These are phyloP conservation scores for Septoria petroselini DNA, from an alignment of 2,329 filamentous ascomycete genomes.

Conservation along the genomic window DNA sequence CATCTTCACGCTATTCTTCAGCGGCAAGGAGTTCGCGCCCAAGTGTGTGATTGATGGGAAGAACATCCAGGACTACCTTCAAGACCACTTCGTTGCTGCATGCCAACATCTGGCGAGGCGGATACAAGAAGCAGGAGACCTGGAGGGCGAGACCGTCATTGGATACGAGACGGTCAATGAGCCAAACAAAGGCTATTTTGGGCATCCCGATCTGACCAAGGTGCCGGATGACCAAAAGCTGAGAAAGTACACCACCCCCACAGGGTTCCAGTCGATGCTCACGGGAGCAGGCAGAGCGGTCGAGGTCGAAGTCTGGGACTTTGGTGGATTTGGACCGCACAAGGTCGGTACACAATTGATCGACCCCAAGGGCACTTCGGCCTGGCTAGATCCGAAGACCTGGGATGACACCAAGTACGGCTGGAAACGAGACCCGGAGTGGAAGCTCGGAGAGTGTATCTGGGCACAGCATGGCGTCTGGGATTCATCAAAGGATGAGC, in stretches of 20 bases:
- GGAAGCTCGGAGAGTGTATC: slow-evolving; percentile 90
- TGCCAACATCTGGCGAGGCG: slow-evolving; percentile 75
- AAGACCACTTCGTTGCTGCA: slow-evolving; percentile 78
- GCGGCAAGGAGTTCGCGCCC: slow-evolving; percentile 83
- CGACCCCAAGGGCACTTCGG: slow-evolving; percentile 79
- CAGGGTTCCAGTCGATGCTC: slow-evolving; percentile 88
- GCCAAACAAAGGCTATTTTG: slow-evolving; percentile 83
- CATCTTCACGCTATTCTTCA: slow-evolving; percentile 94
- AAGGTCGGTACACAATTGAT: slow-evolving; percentile 80
- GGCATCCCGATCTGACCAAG: slow-evolving; percentile 73
- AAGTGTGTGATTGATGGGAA: slow-evolving; percentile 92
- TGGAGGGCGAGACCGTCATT: slow-evolving; percentile 82
- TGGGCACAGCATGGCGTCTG: slow-evolving; percentile 98
- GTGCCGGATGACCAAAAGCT: slow-evolving; percentile 85
- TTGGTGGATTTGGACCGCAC: slow-evolving; percentile 87
- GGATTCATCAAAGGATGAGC: slow-evolving; percentile 73
- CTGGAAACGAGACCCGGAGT: slow-evolving; percentile 81
- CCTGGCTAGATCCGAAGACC: slow-evolving; percentile 72
- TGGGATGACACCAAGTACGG: slow-evolving; percentile 87
- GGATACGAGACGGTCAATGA: slow-evolving; percentile 98
- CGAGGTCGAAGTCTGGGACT: slow-evolving; percentile 88
- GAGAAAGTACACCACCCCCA: slow-evolving; percentile 89
- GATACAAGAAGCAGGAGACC: slow-evolving; percentile 84
- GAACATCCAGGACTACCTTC: slow-evolving; percentile 95
- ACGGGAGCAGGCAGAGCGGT: slow-evolving; percentile 87